Evolutionary conservation across 2,329 filamentous ascomycete species (phyloP).

Genomic region (Aureobasidium namibiae): DNA sequence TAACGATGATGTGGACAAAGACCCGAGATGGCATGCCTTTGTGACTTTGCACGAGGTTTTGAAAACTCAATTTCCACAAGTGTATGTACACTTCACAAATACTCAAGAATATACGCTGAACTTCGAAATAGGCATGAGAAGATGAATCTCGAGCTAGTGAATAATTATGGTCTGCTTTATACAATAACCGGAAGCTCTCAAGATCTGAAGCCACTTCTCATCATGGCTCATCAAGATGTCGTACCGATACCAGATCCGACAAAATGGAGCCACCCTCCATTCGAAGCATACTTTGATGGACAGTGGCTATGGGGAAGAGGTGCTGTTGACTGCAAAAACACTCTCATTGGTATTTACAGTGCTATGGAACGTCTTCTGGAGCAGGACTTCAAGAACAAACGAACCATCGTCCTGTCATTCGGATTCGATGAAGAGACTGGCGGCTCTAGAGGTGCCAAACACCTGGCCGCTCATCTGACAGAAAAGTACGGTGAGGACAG

Average conservation of each 20-base stretch:
- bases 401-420: constrained; percentile 51
- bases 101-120: not conserved
- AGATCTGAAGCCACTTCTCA: constrained; percentile 45
- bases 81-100: constrained; percentile 19
- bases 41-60: constrained; percentile 46
- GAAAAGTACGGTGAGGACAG: constrained; percentile 47
- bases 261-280: constrained; percentile 54
- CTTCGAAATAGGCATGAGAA: constrained; percentile 27
- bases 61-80: constrained; percentile 42
- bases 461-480: constrained; percentile 40
- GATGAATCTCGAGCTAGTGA: constrained; percentile 46
- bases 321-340: constrained; percentile 53
- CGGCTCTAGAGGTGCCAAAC: constrained; percentile 42
- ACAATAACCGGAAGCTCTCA: constrained; percentile 47
- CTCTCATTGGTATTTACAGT: constrained; percentile 49
- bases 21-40: constrained; percentile 53
- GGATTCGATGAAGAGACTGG: constrained; percentile 58
- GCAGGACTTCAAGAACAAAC: constrained; percentile 43
- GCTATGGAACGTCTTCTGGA: constrained; percentile 48
- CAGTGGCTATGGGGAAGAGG: constrained; percentile 55
- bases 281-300: constrained; percentile 50
- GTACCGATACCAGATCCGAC: constrained; percentile 50
- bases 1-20: constrained; percentile 45
- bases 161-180: constrained; percentile 51
- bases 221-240: constrained; percentile 59